These are phyloP conservation scores for Phytopythium boreale DNA, from an alignment of 352 stramenopile species.

Conservation along the genomic window DNA sequence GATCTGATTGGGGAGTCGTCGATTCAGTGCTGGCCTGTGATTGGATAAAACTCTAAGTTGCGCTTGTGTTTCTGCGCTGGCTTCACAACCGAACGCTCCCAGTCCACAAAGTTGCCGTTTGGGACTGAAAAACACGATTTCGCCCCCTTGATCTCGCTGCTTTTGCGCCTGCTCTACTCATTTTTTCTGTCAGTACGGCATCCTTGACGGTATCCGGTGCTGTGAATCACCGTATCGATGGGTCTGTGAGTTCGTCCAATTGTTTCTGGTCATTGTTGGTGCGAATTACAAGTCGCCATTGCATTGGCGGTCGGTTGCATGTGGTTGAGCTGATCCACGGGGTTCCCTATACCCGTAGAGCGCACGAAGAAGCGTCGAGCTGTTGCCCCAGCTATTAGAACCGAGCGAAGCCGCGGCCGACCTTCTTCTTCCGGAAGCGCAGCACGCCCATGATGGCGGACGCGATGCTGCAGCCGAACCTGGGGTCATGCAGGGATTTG, in stretches of 20 bases:
- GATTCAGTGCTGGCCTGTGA: neutral
- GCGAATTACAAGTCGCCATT: neutral
- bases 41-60: neutral
- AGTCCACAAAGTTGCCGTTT: neutral
- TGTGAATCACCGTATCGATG: neutral
- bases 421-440: constrained; percentile 60
- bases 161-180: neutral
- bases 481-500: constrained; percentile 10
- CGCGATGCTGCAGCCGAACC: constrained; percentile 79
- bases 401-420: constrained; percentile 12
- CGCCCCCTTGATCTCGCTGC: neutral
- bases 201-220: neutral
- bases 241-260: neutral
- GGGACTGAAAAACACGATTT: neutral
- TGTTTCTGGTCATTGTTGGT: neutral
- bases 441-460: constrained; percentile 66
- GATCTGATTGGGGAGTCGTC: neutral
- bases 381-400: constrained; percentile 1
- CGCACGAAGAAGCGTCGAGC: neutral
- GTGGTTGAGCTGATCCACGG: neutral
- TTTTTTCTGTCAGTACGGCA: neutral
- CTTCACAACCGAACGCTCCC: neutral
- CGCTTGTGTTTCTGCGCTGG: neutral
- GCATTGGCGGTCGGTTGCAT: neutral
- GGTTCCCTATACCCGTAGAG: neutral